Evolutionary conservation across 164 flowering plant species (phyloP).

Genomic region (Magnolia officinalis): DNA sequence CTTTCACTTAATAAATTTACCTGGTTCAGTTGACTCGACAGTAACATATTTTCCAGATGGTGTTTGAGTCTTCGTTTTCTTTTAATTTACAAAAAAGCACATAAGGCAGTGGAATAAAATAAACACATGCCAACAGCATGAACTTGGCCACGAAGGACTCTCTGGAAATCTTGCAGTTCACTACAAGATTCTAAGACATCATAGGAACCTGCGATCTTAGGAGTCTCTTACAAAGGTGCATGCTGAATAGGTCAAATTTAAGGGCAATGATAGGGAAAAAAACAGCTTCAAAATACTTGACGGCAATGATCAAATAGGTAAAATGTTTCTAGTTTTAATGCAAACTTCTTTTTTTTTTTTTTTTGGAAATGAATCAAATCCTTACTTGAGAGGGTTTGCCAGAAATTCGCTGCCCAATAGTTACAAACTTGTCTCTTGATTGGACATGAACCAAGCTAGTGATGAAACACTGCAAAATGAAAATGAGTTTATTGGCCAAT

Average conservation of each 20-base stretch:
- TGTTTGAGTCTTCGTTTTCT: neutral
- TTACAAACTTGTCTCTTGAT: constrained; percentile 99
- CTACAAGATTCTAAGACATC: too few species aligned
- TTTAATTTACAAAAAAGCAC: too few species aligned
- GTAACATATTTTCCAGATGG: neutral
- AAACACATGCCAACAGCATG: too few species aligned
- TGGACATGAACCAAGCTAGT: constrained; percentile 99
- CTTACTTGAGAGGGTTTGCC: constrained; percentile 86
- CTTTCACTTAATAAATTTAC: neutral
- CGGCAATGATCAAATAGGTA: neutral
- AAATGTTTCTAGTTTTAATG: neutral
- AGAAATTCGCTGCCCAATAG: constrained; percentile 92
- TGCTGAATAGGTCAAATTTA: too few species aligned
- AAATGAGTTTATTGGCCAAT: neutral
- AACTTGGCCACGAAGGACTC: too few species aligned
- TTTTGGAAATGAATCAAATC: neutral
- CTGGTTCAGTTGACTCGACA: neutral
- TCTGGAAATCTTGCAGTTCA: too few species aligned
- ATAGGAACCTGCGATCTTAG: too few species aligned
- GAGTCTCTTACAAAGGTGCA: too few species aligned
- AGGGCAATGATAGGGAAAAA: too few species aligned
- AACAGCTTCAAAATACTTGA: neutral
- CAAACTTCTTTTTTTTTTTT: neutral
- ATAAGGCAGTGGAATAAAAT: too few species aligned
- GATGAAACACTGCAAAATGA: constrained; percentile 80